Evolutionary conservation across 768 basidiomycete species (phyloP), one percentile per base, ranked within the genome.

Genomic region (Amanita brunnescens): DNA sequence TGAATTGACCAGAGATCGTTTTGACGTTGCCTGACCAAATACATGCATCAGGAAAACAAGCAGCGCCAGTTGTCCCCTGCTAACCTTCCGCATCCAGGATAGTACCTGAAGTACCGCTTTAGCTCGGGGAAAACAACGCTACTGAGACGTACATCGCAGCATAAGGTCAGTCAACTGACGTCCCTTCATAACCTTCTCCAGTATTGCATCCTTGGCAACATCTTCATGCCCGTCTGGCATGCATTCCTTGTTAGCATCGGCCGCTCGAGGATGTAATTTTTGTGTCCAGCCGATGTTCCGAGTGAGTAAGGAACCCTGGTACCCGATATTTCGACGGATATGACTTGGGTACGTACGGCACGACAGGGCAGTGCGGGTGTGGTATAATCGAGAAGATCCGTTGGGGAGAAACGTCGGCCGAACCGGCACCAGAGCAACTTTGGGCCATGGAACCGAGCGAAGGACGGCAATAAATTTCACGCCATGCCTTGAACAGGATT

Each of bases 151-250:
- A 93, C 93, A 95, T 59, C 91, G 81, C 54, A 96, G 72, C 81
- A 90, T 88, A 55, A 94, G 81, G 60, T 95, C 92, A 30, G 89
- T 80, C 20, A 91, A 88, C 59, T 91, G 86, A 47, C 90, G 79
- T 51, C 87, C 85, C 64, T 89, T 89, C 78, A 91, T 83, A 53
- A 87, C 83, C 57, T 86, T 89, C 60, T 91, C 89, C 44, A 91
- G 69, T 54, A 92, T 83, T 46, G 83, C 82, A 24, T 77, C 77
- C 60, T 83, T 82, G 1, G 84, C 77, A 32, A 23, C 41, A 40
- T 32, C 47, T 23, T 48, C 47, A 20, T 51, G 50, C 20, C 41
- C 23, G 24, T 50, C 49, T 8, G 40, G 24, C 12, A n/a, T 33
- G 16, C 20, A 41, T 14, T 51, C 26, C 10, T 37, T 37, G 26